A percentile compares a stretch with the other conserved stretches of the same genome.
Conservation (phyloP, 1,139 yeast genomes). For the Debaryomycetaceae sp. region DNA sequence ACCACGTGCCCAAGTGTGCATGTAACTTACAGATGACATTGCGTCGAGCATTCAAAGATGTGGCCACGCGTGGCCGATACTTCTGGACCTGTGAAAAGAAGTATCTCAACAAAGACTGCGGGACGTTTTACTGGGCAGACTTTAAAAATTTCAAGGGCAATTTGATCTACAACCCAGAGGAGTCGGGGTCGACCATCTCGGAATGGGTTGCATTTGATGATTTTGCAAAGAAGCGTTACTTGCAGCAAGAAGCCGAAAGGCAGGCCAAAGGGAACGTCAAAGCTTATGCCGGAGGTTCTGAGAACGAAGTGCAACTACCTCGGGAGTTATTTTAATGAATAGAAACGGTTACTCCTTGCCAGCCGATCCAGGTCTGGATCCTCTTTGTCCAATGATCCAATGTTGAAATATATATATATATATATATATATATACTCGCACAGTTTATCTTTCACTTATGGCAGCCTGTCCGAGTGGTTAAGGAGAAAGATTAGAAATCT, state of each 20-base stretch:
- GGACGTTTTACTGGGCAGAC: conserved; percentile 46
- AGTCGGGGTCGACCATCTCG: conserved; percentile 12
- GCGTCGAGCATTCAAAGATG: conserved; percentile 41
- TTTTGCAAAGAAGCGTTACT: conserved; percentile 11
- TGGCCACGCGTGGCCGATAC: conserved; percentile 43
- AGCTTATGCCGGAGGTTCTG: too few relatives aligned
- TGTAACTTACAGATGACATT: conserved; percentile 45
- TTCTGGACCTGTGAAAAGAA: conserved; percentile 48
- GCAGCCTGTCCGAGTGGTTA: conserved; percentile 29
- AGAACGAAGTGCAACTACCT: too few relatives aligned
- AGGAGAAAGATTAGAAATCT: conserved; percentile 35
- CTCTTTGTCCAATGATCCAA: too few relatives aligned
- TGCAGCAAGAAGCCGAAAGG: neutral
- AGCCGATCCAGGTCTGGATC: too few relatives aligned
- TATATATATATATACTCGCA: too few relatives aligned
- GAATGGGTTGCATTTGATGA: conserved; percentile 34
- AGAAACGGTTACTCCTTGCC: too few relatives aligned
- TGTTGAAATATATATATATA: too few relatives aligned
- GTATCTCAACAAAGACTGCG: conserved; percentile 40
- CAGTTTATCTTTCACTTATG: conserved; percentile 7
- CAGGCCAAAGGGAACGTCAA: too few relatives aligned
- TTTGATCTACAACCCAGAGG: conserved; percentile 18
- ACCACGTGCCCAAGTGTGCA: conserved; percentile 46
- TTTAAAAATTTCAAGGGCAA: conserved; percentile 24
- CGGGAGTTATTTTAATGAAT: too few relatives aligned